phyloP scores from a whole-genome alignment of 163 green algal genomes.

The Scenedesmus sp. region DNA sequence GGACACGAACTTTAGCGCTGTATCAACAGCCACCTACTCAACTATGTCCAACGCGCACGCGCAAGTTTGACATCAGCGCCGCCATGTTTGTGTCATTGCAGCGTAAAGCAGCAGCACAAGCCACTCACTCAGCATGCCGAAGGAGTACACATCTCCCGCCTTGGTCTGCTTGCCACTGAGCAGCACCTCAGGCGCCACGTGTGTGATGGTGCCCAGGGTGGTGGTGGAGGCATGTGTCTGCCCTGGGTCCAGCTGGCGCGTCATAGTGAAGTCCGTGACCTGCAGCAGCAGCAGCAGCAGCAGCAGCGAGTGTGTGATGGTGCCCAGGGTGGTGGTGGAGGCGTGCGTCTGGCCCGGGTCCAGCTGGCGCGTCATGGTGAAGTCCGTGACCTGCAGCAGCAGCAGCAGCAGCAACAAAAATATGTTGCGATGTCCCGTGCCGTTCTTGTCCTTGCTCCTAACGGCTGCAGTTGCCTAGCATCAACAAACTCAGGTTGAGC shows the following conservation, averaged over 20 bases:
- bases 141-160: constrained; percentile 68
- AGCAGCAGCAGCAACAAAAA: too few relatives aligned
- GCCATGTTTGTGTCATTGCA: too few relatives aligned
- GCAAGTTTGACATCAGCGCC: too few relatives aligned
- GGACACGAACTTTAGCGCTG: constrained; percentile 46
- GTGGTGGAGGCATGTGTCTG: constrained; percentile 31
- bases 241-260: constrained; percentile 44
- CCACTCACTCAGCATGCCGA: constrained; percentile 64
- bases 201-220: constrained; percentile 68
- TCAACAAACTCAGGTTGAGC: too few relatives aligned
- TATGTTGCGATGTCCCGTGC: too few relatives aligned
- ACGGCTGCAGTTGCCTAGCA: too few relatives aligned
- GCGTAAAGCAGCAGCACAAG: too few relatives aligned
- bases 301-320: constrained; percentile 37
- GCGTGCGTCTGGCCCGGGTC: not conserved
- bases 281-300: constrained; percentile 21
- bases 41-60: too few relatives aligned
- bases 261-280: constrained; percentile 69
- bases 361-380: not conserved
- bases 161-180: not conserved
- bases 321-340: not conserved
- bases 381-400: too few relatives aligned
- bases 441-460: too few relatives aligned
- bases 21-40: too few relatives aligned
- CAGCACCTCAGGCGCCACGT: constrained; percentile 57